Conservation (phyloP, 495 filamentous ascomycete genomes). For the Penicillium simplicissimum region DNA sequence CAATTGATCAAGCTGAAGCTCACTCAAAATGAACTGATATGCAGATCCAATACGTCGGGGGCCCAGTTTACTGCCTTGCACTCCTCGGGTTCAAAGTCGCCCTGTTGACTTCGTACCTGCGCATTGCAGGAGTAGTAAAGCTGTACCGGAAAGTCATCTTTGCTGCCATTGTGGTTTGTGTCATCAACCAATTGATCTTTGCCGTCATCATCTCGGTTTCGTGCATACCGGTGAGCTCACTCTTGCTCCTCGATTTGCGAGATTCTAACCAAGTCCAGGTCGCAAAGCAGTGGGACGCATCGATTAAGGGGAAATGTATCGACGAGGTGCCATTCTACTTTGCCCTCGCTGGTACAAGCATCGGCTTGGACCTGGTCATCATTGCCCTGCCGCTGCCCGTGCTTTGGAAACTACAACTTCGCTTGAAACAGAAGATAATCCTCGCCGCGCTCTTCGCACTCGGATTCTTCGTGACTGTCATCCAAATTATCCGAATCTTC, state of each 20-base stretch:
- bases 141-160: slow-evolving; percentile 31
- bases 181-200: background rate
- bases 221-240: background rate
- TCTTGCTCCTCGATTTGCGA: background rate
- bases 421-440: background rate
- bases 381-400: background rate
- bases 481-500: slow-evolving; percentile 45
- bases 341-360: background rate
- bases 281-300: background rate
- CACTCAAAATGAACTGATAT: background rate
- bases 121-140: slow-evolving; percentile 46
- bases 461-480: background rate
- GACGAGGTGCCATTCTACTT: background rate
- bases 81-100: slow-evolving; percentile 56
- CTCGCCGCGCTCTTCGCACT: background rate
- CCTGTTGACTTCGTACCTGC: slow-evolving; percentile 50
- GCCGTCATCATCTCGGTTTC: background rate
- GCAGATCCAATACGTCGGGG: slow-evolving; percentile 13
- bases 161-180: background rate
- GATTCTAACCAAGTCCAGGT: background rate
- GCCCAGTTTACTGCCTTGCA: slow-evolving; percentile 32
- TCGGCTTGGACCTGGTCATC: background rate
- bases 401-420: slow-evolving; percentile 1
- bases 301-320: background rate
- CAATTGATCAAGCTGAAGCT: background rate